Base-by-base conservation (phyloP, 2,329 filamentous ascomycete genomes). In the Sodiomyces alkalinus region DNA sequence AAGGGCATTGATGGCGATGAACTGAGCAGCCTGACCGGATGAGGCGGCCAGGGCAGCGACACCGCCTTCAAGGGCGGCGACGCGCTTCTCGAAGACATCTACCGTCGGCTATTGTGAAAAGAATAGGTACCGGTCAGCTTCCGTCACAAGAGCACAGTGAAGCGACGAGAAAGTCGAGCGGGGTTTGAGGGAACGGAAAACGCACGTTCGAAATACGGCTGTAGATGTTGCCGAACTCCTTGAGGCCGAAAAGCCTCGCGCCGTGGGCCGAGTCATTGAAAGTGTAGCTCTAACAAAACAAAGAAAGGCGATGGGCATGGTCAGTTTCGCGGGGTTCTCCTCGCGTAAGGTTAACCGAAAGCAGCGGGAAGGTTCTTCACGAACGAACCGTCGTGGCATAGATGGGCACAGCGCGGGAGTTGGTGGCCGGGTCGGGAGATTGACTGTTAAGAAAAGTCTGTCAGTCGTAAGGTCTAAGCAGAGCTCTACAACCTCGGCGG, bases 161-260 rank as follows among this genome's bases (percentile, higher is more conserved):
- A 19, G 19, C 25, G 7, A 20, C 21, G 7, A 10, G 19, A 19
- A 12, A 15, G 16, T 1, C 9, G 6, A 9, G 11, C 12, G 26
- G 17, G 15, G 19, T 9, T n/a, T 14, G 12, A 5, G 17, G n/a
- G 16, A 13, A n/a, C n/a, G 11, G 17, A 19, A n/a, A 9, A 55
- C 70, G 48, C 47, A 83, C 80, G 56, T 96, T 94, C 79, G 81
- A 83, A 45, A 98, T 85, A 39, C 90, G 82, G 52, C 78, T 90
- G 67, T 98, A 98, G 53, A 96, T 92, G 60, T 96, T 96, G 56
- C 86, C 90, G 45, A 82, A 80, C 58, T 96, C 85, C 62, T 96
- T 92, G 54, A 98, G 80, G 49, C 83, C 81, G 50, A 98, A 98
- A 22, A 98, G 76, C 52, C 85, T 76, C 31, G 90, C 90, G 36